These are phyloP conservation scores for Diaporthe humulicola DNA, from an alignment of 2,329 filamentous ascomycete species.

Conservation along the genomic window DNA sequence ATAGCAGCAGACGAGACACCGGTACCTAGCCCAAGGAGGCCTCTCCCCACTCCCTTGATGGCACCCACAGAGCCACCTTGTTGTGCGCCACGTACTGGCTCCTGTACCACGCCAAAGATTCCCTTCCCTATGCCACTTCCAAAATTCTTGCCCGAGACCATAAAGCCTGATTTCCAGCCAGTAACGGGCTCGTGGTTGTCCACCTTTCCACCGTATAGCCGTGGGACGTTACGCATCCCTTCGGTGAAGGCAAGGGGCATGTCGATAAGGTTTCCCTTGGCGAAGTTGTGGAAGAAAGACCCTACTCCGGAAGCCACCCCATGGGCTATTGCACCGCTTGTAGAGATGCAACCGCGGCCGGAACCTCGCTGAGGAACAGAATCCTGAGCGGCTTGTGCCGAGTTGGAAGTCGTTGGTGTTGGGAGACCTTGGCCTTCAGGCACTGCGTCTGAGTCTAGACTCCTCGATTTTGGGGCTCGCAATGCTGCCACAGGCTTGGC, in stretches of 20 bases:
- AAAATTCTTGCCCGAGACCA: conserved; percentile 1
- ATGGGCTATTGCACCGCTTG: neutral
- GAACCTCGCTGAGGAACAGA: neutral
- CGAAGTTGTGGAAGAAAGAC: neutral
- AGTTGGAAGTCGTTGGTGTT: neutral
- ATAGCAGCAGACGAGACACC: neutral
- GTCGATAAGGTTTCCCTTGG: conserved; percentile 2
- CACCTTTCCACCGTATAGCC: neutral
- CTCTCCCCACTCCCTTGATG: neutral
- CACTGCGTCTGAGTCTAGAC: neutral
- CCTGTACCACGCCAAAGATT: neutral
- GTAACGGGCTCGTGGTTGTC: neutral
- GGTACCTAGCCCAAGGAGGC: neutral
- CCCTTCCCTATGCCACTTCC: neutral
- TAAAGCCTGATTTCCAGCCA: neutral
- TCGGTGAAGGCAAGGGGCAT: conserved; percentile 2
- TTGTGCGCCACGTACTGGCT: neutral
- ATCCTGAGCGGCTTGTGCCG: neutral
- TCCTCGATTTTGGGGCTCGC: neutral
- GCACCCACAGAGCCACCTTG: neutral
- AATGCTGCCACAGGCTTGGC: conserved; percentile 10
- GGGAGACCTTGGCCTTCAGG: neutral
- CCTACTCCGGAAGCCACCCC: neutral
- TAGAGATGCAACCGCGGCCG: neutral
- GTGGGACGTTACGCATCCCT: neutral